Base-by-base conservation (phyloP, 768 basidiomycete genomes). In the Hydnomerulius pinastri region DNA sequence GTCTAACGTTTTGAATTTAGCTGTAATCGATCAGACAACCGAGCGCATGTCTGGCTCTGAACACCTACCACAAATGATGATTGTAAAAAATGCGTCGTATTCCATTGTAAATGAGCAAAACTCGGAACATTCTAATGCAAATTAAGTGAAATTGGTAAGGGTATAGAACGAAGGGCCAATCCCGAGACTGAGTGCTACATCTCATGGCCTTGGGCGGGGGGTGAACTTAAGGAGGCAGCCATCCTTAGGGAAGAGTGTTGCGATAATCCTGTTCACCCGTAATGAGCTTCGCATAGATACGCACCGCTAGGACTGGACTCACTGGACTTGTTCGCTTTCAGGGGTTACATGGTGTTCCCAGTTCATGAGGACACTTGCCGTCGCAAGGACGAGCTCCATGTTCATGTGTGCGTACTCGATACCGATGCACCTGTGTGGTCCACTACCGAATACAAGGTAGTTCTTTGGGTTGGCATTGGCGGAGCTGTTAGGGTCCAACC, bases 171-270 rank as follows among this genome's bases (percentile, higher is more conserved):
- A 43, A 12, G 17, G 12, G 13, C n/a, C 15, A 32, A 9, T 1
- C 9, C 9, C n/a, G 20, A 28, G 7, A 6, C 39, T 4, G 3
- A 7, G 10, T 20, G 20, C 32, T n/a, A 23, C 7, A 29, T 46
- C 10, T 46, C 21, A 21, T 50, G 64, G 64, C 43, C 48, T 66
- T 20, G 68, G 50, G 44, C 87, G 82, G 25, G 91, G 87, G 2
- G 80, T 77, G 59, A 96, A 80, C 63, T 84, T 90, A 55, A 98
- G 77, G 50, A 81, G 71, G 60, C 92, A 92, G 36, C 91, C 92
- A 62, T 98, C 95, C 68, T 90, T 86, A 10, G 97, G 97, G 83
- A 99, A 99, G 36, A 98, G 71, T 18, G 93, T 97, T n/a, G 95
- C 91, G 58, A 98, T 92, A 55, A 98, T 92, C 43, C 90, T 92